phyloP scores from a whole-genome alignment of 805 yeast genomes.

The Lipomyces spencermartinsiae region DNA sequence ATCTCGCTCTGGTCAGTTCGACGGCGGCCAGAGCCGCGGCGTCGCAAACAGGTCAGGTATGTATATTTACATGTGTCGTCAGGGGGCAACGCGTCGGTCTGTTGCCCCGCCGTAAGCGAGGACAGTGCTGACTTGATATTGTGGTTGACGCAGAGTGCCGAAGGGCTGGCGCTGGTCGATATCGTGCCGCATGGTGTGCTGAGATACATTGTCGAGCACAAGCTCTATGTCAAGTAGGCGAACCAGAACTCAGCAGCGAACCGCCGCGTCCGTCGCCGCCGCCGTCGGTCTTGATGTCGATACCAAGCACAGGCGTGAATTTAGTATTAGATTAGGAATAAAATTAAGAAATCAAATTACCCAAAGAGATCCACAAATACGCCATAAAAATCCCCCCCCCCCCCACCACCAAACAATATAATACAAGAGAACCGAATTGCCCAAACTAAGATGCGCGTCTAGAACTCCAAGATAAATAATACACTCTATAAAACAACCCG shows the following conservation, averaged over 20 bases:
- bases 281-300: too few relatives aligned
- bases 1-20: slow-evolving; percentile 30
- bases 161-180: slow-evolving; percentile 14
- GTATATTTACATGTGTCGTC: neutral
- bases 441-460: neutral
- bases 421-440: neutral
- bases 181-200: slow-evolving; percentile 17
- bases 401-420: too few relatives aligned
- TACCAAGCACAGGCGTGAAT: too few relatives aligned
- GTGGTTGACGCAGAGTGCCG: too few relatives aligned
- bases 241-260: too few relatives aligned
- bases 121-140: neutral
- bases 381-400: neutral
- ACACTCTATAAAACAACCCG: neutral
- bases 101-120: too few relatives aligned
- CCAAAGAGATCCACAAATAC: neutral
- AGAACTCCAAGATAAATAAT: neutral
- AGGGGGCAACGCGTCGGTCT: too few relatives aligned
- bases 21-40: slow-evolving; percentile 32
- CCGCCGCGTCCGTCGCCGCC: too few relatives aligned
- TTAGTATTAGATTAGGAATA: too few relatives aligned
- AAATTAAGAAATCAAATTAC: neutral
- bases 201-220: slow-evolving; percentile 7
- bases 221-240: neutral
- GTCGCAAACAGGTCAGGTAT: slow-evolving; percentile 18